Base-by-base conservation (phyloP, 495 filamentous ascomycete genomes). In the Penicillium alfredii region DNA sequence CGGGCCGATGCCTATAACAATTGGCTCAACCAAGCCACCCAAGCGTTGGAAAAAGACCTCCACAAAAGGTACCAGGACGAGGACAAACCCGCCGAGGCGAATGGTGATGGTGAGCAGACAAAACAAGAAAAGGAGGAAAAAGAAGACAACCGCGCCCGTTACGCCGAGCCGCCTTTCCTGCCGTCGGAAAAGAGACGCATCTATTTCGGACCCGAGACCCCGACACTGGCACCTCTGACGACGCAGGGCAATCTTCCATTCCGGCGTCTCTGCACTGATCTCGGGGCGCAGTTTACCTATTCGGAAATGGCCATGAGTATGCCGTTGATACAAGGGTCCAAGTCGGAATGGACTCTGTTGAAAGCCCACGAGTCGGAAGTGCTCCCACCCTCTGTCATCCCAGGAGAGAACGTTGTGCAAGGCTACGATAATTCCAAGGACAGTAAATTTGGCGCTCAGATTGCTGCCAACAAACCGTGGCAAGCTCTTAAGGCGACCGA, bases 191-290 rank as follows among this genome's bases (percentile, higher is more conserved):
- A 98, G 68, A 72, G 88, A 33, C 82, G 78, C 40, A 64, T 97
- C 33, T 96, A 97, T 58, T 95, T 95, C 55, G 88, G 89, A 6
- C 79, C 80, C 4, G 89, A 97, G 49, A 97, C 92, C 3, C 89
- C 93, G 0, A 75, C 88, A 15, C 72, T 98, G 11, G 92, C 93
- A 3, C 92, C 92, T 26, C 60, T 86, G 31, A 86, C 92, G 0
- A 98, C 92, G 2, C 92, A 96, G 61, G 92, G 92, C n/a, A 98
- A 98, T 49, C 66, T 97, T 17, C 93, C 92, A 1, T 98, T 95
- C 68, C 83, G 92, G 28, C 77, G 93, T 33, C 76, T 98, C n/a
- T 97, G 92, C 51, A 78, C 81, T 0, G 80, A 83, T 33, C 75
- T 96, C 12, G 93, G 92, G 14, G 89, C 92, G 12, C 85, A 94